Base-by-base conservation (phyloP, 495 filamentous ascomycete species). In the Daldinia caldariorum region DNA sequence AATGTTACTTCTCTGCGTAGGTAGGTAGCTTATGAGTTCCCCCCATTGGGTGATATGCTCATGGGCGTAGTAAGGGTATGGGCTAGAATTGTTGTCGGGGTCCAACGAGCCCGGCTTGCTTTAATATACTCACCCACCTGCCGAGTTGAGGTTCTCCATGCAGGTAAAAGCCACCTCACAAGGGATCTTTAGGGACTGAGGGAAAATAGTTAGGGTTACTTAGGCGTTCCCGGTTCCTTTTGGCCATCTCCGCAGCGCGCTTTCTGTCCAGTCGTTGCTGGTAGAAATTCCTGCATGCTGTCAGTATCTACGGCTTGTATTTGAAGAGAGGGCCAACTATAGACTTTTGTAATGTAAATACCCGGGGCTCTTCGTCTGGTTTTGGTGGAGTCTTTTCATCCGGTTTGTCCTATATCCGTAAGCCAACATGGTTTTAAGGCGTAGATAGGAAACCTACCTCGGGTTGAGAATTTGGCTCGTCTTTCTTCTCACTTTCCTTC, bases 321-420 rank as follows among this genome's bases (percentile, higher is more conserved):
- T n/a, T 39, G 16, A 32, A 29, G 20, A 45, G 4, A 34, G 41
- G 63, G 58, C n/a, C n/a, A 26, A 12, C 37, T 70, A 66, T 70
- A 41, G 82, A 96, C 93, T 90, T 94, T 70, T 96, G 91, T 70
- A 99, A 81, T 66, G 90, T 85, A 80, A 96, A 99, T 35, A 97
- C 83, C 60, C 95, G 85, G 51, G 93, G 92, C 70, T 88, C 88
- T 59, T 87, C 86, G 38, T 87, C 86, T 13, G 49, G 31, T 50
- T 80, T 79, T 31, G 83, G 75, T 20, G 76, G 74, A 35, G 75
- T 69, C 6, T 77, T 77, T 75, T 89, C 87, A 8, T 87, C 81
- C 69, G 85, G 78, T 67, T 88, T 83, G 29, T 89, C 85, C 70
- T 89, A 83, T 83, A 22, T 80, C 71, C 3, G 35, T 69, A 8